Base-by-base conservation (phyloP, 768 basidiomycete species). In the Tricholoma sp. region DNA sequence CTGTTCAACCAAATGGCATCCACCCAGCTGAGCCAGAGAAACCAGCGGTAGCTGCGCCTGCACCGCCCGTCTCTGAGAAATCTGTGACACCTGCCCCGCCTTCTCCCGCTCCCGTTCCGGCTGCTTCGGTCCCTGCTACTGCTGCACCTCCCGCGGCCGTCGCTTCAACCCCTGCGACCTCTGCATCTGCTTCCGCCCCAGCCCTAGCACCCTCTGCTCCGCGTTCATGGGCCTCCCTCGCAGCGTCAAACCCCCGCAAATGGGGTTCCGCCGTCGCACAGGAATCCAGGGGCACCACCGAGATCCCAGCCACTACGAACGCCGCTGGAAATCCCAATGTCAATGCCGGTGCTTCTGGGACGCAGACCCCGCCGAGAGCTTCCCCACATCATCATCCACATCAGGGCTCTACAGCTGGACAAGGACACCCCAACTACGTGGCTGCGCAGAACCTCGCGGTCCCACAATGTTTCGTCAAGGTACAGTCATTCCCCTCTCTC, bases 391-490 rank as follows among this genome's bases (percentile, higher is more conserved):
- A 57, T 59, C 43, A 62, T 7, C 74, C 70, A 22, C 67, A 74
- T 24, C 74, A 76, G 49, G 75, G 79, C 8, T 64, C 69, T 22
- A 61, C 60, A 41, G 59, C 59, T 8, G 50, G 58, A n/a, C 51
- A 58, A 45, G 64, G 61, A 4, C 69, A 83, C 61, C 80, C 85
- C 7, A 71, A 73, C 8, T 64, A 76, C 55, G 67, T 78, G 43
- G 85, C 88, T 56, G 89, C 88, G 12, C 72, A 79, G 54, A 77
- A 72, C 59, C 75, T 94, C 54, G 79, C 80, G 21, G 91, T 84
- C 10, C 69, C 90, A 1, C 86, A 89, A 58, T 94, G 92, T 72
- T 99, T 98, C 73, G 87, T 98, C 78, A 98, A 97, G 84, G 89
- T 89, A 67, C 52, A 71, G 71, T 31, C 46, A 4, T 52, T 1